Base-by-base conservation (phyloP, 2,329 filamentous ascomycete genomes). In the Nakataea oryzae region DNA sequence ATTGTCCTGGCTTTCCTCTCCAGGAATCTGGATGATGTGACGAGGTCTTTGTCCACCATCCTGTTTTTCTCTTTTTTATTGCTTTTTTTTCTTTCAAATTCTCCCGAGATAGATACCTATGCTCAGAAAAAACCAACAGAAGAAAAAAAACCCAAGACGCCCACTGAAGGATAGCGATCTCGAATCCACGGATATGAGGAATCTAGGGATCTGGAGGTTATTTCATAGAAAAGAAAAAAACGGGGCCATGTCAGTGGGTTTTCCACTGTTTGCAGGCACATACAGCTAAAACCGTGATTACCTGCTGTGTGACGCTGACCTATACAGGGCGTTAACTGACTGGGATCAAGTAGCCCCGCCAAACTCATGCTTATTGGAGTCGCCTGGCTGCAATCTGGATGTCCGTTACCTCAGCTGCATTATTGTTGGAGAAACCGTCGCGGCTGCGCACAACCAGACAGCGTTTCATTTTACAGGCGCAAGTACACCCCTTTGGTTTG, bases 1-100 rank as follows among this genome's bases (percentile, higher is more conserved):
- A 97, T 76, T 66, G 96, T 96, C 64, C 82, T 86, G 60, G 75
- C 72, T 74, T 97, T 97, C 71, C 85, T 89, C 57, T 74, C 70
- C 54, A 74, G 59, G 70, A 90, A 90, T 41, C 26, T 26, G 24
- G 21, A 8, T 28, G 58, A 29, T 12, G 56, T 8, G 13, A 29
- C 12, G 11, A 30, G 5, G 21, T n/a, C 41, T n/a, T 50, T 13
- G 41, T 3, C 17, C 24, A n/a, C n/a, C n/a, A n/a, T n/a, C n/a
- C n/a, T n/a, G n/a, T n/a, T n/a, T n/a, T n/a, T n/a, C n/a, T n/a
- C n/a, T n/a, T n/a, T n/a, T n/a, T n/a, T n/a, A n/a, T n/a, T n/a
- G n/a, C n/a, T n/a, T n/a, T n/a, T n/a, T n/a, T n/a, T n/a, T n/a
- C n/a, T n/a, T n/a, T n/a, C n/a, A n/a, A n/a, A n/a, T n/a, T n/a